These are phyloP conservation scores for Hyphodiscus sp. DNA, from an alignment of 2,329 filamentous ascomycete genomes.

Conservation along the genomic window DNA sequence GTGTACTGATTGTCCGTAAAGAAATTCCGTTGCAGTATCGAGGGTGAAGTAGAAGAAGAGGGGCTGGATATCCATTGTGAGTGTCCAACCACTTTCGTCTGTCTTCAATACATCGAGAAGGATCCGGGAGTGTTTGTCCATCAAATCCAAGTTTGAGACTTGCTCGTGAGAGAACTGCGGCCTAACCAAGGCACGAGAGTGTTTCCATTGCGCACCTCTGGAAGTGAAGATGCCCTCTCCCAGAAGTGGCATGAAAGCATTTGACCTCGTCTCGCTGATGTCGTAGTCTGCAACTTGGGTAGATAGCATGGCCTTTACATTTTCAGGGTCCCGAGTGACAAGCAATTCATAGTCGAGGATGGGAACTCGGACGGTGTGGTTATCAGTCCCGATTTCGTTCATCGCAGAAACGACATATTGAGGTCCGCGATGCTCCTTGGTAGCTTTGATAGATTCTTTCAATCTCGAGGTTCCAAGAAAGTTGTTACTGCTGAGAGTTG, in stretches of 20 bases:
- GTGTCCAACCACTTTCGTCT: not conserved
- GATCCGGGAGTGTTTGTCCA: not conserved
- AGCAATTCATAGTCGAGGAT: slow-evolving; percentile 34
- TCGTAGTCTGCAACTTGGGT: slow-evolving; percentile 29
- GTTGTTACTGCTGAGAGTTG: slow-evolving; percentile 28
- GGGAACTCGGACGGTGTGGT: slow-evolving; percentile 33
- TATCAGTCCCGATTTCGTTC: slow-evolving; percentile 24
- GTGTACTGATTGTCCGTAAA: not conserved
- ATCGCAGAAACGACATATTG: slow-evolving; percentile 30
- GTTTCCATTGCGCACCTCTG: not conserved
- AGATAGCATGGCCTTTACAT: slow-evolving; percentile 29
- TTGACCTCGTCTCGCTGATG: slow-evolving; percentile 29
- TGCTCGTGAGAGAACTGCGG: not conserved
- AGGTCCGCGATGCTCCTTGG: slow-evolving; percentile 30
- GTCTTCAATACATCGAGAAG: not conserved
- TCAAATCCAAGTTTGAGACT: not conserved
- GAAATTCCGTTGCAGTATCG: not conserved
- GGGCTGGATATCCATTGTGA: not conserved
- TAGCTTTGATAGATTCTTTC: slow-evolving; percentile 30
- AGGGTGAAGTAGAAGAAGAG: not conserved
- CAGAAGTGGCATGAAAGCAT: slow-evolving; percentile 27
- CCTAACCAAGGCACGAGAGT: not conserved
- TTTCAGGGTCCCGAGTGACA: slow-evolving; percentile 32
- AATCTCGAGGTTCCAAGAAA: slow-evolving; percentile 29
- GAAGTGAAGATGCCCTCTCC: not conserved